These are phyloP conservation scores for Talaromyces sp. DNA, from an alignment of 2,329 filamentous ascomycete genomes.

Conservation along the genomic window DNA sequence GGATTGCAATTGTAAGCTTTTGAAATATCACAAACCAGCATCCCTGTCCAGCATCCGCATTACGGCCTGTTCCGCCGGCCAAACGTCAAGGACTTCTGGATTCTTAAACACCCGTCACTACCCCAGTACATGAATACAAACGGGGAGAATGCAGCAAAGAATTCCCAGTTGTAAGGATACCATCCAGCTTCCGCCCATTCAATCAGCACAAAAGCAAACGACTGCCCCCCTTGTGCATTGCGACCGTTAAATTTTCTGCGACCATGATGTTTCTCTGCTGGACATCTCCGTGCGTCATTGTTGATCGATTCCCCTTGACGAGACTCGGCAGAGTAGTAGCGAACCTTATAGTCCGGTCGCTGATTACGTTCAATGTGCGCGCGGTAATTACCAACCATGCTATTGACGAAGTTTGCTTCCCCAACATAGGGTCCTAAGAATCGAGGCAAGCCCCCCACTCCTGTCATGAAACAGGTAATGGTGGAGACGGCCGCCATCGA, in stretches of 20 bases:
- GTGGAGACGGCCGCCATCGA: slow-evolving; percentile 27
- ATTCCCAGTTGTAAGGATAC: slow-evolving; percentile 34
- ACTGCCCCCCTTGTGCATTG: slow-evolving; percentile 25
- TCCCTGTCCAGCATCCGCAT: slow-evolving; percentile 34
- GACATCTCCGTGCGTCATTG: slow-evolving; percentile 33
- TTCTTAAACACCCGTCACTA: slow-evolving; percentile 31
- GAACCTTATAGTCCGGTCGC: slow-evolving; percentile 28
- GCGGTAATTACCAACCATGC: slow-evolving; percentile 29
- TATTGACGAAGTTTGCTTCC: slow-evolving; percentile 30
- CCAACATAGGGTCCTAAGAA: slow-evolving; percentile 28
- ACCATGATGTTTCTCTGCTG: slow-evolving; percentile 34
- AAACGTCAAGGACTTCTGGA: slow-evolving; percentile 34
- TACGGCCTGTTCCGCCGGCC: slow-evolving; percentile 30
- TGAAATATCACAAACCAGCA: slow-evolving; percentile 14
- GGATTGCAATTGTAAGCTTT: too few relatives aligned
- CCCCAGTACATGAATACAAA: slow-evolving; percentile 26
- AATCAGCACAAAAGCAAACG: slow-evolving; percentile 33
- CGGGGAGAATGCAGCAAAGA: slow-evolving; percentile 28
- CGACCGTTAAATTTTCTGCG: slow-evolving; percentile 7
- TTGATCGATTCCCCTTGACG: slow-evolving; percentile 32
- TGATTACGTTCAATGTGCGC: slow-evolving; percentile 22
- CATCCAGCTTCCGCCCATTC: slow-evolving; percentile 33
- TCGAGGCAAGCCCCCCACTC: slow-evolving; percentile 8
- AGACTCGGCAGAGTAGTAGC: slow-evolving; percentile 29
- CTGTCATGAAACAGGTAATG: slow-evolving; percentile 32